These are phyloP conservation scores for Botrytis fabae DNA, from an alignment of 2,329 filamentous ascomycete genomes.

Conservation along the genomic window DNA sequence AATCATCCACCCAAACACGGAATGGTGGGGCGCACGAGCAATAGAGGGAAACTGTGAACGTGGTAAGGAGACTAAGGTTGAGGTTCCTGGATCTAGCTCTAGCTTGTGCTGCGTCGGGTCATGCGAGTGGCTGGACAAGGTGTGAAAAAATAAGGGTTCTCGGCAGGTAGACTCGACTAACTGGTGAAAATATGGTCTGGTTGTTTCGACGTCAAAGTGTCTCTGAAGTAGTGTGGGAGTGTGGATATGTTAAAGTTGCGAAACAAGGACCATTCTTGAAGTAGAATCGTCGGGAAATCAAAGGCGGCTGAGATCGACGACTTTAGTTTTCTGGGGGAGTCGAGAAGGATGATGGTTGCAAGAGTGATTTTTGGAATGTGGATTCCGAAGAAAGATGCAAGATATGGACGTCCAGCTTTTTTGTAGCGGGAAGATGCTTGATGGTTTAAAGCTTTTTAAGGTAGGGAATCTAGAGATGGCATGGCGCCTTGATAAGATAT, in stretches of 20 bases:
- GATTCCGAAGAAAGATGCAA: neutral
- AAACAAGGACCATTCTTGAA: constrained; percentile 40
- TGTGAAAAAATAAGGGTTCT: constrained; percentile 31
- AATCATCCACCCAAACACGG: constrained; percentile 29
- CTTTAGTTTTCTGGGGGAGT: constrained; percentile 26
- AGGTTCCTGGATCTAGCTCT: constrained; percentile 29
- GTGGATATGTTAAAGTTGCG: constrained; percentile 34
- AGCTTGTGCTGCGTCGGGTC: constrained; percentile 24
- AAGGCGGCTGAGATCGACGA: constrained; percentile 30
- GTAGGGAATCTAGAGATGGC: neutral
- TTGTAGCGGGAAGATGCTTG: constrained; percentile 10
- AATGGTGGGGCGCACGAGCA: constrained; percentile 37
- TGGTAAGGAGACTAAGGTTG: constrained; percentile 23
- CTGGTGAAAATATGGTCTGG: constrained; percentile 29
- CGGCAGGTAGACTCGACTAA: constrained; percentile 31
- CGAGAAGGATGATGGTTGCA: constrained; percentile 18
- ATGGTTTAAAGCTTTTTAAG: constrained; percentile 9
- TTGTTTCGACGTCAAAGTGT: constrained; percentile 40
- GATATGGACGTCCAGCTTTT: constrained; percentile 8
- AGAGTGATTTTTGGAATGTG: neutral
- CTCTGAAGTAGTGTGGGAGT: constrained; percentile 18
- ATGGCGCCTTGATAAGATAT: constrained; percentile 18
- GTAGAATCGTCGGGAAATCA: constrained; percentile 24
- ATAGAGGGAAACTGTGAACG: constrained; percentile 18
- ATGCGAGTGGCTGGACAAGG: constrained; percentile 35